Evolutionary conservation across 768 basidiomycete genomes (phyloP), one percentile per base, ranked within the genome.

Genomic region (Solioccasus polychromus): DNA sequence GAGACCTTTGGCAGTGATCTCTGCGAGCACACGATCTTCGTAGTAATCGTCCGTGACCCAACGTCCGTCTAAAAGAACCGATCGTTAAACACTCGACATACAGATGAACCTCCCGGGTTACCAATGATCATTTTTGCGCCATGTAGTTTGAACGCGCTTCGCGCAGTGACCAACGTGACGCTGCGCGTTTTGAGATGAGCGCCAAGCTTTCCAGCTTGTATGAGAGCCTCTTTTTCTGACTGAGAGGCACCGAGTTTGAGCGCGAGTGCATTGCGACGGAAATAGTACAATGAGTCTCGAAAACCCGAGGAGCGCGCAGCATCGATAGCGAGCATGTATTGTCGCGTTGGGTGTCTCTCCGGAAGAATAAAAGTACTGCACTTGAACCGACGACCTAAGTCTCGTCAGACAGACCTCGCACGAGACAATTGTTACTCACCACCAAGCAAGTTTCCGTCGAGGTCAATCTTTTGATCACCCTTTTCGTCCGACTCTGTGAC

Each of bases 41-140:
- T 91, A 92, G 64, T 99, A 99, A 68, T 98, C 96, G 60, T 98
- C 96, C 7, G 80, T 78, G 1, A 98, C 84, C 88, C 93, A 95
- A 60, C 79, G 74, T 1, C 95, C 96, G 45, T 92, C 94, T 96
- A 17, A 50, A 32, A 12, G 10, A 45, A 29, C 9, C 7, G 34
- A 8, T 26, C 35, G n/a, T 18, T 18, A n/a, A 23, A 14, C 29
- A 14, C 24, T 40, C 15, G 35, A 39, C 23, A 40, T 25, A 8
- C 35, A 0, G 14, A 8, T 10, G 22, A 43, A 36, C 25, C 14
- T 6, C 71, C 83, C n/a, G n/a, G n/a, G n/a, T 47, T 44, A 93
- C 94, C 85, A 45, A 85, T 68, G 42, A 99, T 74, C 75, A 88
- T 88, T 64, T 94, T 92, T 15, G 90, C 83, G 12, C 96, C 95